A percentile compares a stretch with the other conserved stretches of the same genome.
Evolutionary conservation across 352 stramenopile genomes (phyloP).

Genomic region (Aphanomyces invadans): DNA sequence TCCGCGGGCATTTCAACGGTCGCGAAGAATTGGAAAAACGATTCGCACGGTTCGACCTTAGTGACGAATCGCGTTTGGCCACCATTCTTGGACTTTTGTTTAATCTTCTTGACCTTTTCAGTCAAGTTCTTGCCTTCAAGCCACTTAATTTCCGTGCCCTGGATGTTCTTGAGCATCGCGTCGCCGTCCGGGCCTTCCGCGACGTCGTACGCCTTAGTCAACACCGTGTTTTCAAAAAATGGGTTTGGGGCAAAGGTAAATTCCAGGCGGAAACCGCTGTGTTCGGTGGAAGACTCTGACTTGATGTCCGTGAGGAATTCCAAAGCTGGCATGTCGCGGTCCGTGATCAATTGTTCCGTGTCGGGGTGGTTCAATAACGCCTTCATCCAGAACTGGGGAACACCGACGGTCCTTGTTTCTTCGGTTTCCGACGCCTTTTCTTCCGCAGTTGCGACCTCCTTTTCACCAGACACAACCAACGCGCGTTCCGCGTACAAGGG

Average conservation of each 20-base stretch:
- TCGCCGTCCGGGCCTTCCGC: slow-evolving; percentile 72
- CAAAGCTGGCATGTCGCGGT: slow-evolving; percentile 70
- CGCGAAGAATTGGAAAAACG: slow-evolving; percentile 84
- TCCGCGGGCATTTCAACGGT: slow-evolving; percentile 79
- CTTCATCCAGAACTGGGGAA: slow-evolving; percentile 80
- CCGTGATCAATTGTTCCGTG: slow-evolving; percentile 67
- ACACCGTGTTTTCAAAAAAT: slow-evolving; percentile 67
- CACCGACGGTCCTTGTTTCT: slow-evolving; percentile 48
- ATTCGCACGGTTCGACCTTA: slow-evolving; percentile 74
- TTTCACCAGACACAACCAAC: slow-evolving; percentile 63
- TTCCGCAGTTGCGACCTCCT: slow-evolving; percentile 56
- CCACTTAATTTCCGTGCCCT: slow-evolving; percentile 68
- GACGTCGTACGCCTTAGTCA: slow-evolving; percentile 83
- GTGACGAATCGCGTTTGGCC: slow-evolving; percentile 65
- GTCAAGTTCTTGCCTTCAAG: slow-evolving; percentile 77
- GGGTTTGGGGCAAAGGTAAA: slow-evolving; percentile 76
- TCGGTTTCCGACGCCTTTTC: slow-evolving; percentile 41
- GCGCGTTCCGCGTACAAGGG: slow-evolving; percentile 68
- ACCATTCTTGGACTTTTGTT: slow-evolving; percentile 73
- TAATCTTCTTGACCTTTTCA: slow-evolving; percentile 83
- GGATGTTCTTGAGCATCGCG: slow-evolving; percentile 69
- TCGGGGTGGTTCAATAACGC: slow-evolving; percentile 81
- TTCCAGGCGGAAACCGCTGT: slow-evolving; percentile 83
- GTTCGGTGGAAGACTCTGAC: slow-evolving; percentile 63
- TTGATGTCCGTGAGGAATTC: slow-evolving; percentile 69